Percentiles rank a stretch among this genome's conserved stretches.
Conservation (phyloP, 176 grass and related monocot genomes). For the Pharus latifolius region DNA sequence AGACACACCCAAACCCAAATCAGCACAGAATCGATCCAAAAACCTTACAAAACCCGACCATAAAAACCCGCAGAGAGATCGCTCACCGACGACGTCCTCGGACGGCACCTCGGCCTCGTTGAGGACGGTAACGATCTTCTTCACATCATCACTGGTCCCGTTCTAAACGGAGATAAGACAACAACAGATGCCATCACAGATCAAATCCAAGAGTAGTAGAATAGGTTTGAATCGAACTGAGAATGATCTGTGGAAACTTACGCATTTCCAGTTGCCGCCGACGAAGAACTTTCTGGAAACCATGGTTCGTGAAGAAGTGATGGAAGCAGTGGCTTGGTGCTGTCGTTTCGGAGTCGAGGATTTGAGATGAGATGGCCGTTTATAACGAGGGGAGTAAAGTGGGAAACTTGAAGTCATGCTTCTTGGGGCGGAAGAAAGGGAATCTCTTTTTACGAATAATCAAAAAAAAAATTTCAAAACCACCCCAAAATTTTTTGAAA, state of each 20-base stretch:
- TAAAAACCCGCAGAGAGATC: neutral
- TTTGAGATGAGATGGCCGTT: neutral
- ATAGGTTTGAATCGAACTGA: neutral
- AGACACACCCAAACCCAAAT: neutral
- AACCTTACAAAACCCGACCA: neutral
- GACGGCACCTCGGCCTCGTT: slow-evolving; percentile 75
- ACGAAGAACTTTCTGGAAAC: slow-evolving; percentile 62
- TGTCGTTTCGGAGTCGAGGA: neutral
- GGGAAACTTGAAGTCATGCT: slow-evolving; percentile 2
- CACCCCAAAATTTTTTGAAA: too few species aligned
- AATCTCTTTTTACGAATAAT: too few species aligned
- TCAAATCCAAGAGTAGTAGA: neutral
- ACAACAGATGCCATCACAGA: neutral
- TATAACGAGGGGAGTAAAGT: slow-evolving; percentile 8
- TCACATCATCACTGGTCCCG: slow-evolving; percentile 71
- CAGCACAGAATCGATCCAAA: slow-evolving; percentile 11
- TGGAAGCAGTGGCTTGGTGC: neutral
- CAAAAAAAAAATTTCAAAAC: too few species aligned
- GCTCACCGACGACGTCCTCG: slow-evolving; percentile 69
- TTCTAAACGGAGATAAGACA: slow-evolving; percentile 42
- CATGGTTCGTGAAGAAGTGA: slow-evolving; percentile 14
- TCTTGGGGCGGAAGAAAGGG: slow-evolving; percentile 40
- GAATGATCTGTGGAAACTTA: neutral
- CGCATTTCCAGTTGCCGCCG: slow-evolving; percentile 96
- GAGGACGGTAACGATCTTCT: slow-evolving; percentile 74